Conservation (phyloP, 129 eudicot species). For the Flaveria bidentis region DNA sequence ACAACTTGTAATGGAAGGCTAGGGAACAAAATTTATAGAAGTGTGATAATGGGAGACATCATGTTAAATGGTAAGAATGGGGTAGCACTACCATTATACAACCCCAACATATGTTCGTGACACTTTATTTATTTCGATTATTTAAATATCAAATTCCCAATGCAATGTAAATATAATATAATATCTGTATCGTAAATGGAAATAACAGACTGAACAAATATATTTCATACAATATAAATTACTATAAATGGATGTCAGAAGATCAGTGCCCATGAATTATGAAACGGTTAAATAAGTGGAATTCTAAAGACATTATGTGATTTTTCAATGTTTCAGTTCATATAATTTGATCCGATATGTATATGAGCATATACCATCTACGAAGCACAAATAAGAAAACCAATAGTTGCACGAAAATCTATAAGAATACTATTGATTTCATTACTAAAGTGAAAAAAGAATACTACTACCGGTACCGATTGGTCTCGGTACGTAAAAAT, state of each 20-base stretch:
- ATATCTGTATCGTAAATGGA: too few species aligned
- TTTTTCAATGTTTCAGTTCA: neutral
- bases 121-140: neutral
- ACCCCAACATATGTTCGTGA: constrained; percentile 26
- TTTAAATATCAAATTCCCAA: constrained; percentile 19
- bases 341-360: too few species aligned
- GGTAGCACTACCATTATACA: constrained; percentile 3
- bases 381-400: too few species aligned
- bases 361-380: too few species aligned
- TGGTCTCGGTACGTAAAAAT: too few species aligned
- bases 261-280: neutral
- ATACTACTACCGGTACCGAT: too few species aligned
- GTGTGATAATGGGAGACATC: constrained; percentile 16
- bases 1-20: neutral
- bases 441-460: too few species aligned
- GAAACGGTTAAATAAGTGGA: neutral
- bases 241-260: too few species aligned
- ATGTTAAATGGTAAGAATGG: constrained; percentile 26
- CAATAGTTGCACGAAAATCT: too few species aligned
- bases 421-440: too few species aligned
- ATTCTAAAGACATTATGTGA: neutral
- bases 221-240: too few species aligned
- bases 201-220: too few species aligned
- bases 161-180: constrained; percentile 9
- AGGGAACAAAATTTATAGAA: constrained; percentile 21